Evolutionary conservation across 2,329 filamentous ascomycete genomes (phyloP), one percentile per base, ranked within the genome.

Genomic region (Colletotrichum chlorophyti): DNA sequence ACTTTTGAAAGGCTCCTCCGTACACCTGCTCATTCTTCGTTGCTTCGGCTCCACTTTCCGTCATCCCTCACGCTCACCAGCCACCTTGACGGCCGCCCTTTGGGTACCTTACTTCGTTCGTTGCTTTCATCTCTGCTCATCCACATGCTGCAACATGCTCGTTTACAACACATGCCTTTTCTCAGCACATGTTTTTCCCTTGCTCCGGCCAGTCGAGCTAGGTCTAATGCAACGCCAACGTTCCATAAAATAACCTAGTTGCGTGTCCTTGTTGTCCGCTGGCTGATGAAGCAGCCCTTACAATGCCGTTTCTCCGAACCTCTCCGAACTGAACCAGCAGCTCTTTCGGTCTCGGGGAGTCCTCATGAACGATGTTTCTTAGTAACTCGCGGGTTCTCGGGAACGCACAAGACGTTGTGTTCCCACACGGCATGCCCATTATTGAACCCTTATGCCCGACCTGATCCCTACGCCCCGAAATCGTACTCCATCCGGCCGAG

Each of bases 401-500:
- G 29, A 53, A 17, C 40, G 21, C 27, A 21, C 12, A 43, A 14
- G 46, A 35, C 49, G 49, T 35, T 12, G 29, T 41, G 49, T 35
- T 12, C 27, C 31, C 14, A 21, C 5, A 23, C 19, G 49, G 35
- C 31, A 21, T 43, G 29, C 37, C 55, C 37, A 26, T 38, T 19
- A 38, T 55, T 45, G 19, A 24, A 29, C 29, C 34, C 27, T n/a
- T 42, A 38, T 38, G 55, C 29, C 55, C 43, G 51, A 59, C 37
- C 17, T 31, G 21, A 43, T 55, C 24, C 51, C 55, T 50, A 55
- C 53, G 51, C 38, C 42, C 43, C 43, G 37, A 59, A n/a, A 5
- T 21, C 26, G 31, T 17, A 15, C 38, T 38, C 43, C 55, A 26
- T 59, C 42, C 55, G 55, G 43, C 51, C 55, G 42, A 54, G 12